A percentile compares a stretch with the other conserved stretches of the same genome.
Evolutionary conservation across 768 basidiomycete genomes (phyloP).

Genomic region (Candolleomyces efflorescens): DNA sequence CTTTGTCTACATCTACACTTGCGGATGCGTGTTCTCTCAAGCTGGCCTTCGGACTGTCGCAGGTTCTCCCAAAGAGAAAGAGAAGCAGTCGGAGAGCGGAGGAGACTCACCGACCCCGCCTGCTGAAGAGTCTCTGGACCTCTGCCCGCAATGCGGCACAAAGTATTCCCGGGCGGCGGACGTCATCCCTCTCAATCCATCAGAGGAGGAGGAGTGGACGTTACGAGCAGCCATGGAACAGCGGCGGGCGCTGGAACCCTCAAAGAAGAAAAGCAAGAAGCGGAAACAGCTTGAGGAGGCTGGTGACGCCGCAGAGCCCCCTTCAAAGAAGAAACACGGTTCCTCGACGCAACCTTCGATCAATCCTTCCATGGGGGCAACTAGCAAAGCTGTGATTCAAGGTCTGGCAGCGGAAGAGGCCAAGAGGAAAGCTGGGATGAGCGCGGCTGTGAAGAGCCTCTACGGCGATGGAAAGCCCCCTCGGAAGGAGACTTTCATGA

Average conservation of each 20-base stretch:
- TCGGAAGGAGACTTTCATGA: constrained; percentile 86
- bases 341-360: constrained; percentile 33
- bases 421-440: constrained; percentile 82
- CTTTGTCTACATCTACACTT: constrained; percentile 81
- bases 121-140: constrained; percentile 32
- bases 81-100: constrained; percentile 16
- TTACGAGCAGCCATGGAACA: constrained; percentile 55
- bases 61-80: constrained; percentile 27
- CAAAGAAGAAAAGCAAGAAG: constrained; percentile 60
- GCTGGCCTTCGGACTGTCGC: constrained; percentile 72
- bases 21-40: constrained; percentile 90
- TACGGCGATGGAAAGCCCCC: constrained; percentile 56
- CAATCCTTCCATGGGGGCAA: constrained; percentile 51
- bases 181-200: constrained; percentile 65
- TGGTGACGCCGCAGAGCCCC: constrained; percentile 28
- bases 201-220: constrained; percentile 56
- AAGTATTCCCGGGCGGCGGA: constrained; percentile 60
- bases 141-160: constrained; percentile 75
- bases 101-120: constrained; percentile 17
- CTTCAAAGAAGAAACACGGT: constrained; percentile 44
- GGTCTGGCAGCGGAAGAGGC: constrained; percentile 79
- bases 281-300: constrained; percentile 37
- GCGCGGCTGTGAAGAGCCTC: constrained; percentile 77
- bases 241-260: constrained; percentile 50
- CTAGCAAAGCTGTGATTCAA: constrained; percentile 62